Conservation (phyloP, 2,329 filamentous ascomycete genomes). For the Ascochyta fabae region DNA sequence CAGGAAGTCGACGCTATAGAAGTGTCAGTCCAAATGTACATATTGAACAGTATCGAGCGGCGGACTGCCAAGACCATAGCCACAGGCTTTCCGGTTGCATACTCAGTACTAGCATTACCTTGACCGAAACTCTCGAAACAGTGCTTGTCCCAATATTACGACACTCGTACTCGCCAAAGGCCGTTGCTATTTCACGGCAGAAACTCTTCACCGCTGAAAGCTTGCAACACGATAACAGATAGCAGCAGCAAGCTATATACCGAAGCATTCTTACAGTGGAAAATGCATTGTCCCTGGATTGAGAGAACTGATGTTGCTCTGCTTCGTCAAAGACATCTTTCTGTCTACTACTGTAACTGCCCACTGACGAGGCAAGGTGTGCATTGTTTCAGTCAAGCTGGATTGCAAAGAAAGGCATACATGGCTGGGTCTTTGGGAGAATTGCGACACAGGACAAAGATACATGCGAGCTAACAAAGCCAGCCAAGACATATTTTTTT, state of each 20-base stretch:
- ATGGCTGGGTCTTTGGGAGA: constrained; percentile 2
- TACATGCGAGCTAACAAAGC: constrained; percentile 6
- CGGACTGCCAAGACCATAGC: background rate
- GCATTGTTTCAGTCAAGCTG: constrained; percentile 1
- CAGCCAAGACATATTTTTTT: constrained; percentile 8
- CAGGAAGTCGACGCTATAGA: constrained; percentile 28
- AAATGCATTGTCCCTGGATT: no score
- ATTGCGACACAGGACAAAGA: constrained; percentile 2
- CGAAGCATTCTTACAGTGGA: no score
- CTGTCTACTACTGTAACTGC: no score
- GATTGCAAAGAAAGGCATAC: constrained; percentile 5
- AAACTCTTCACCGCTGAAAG: no score
- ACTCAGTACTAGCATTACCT: background rate
- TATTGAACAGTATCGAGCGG: background rate
- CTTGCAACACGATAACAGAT: no score
- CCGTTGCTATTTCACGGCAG: no score
- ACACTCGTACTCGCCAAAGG: no score
- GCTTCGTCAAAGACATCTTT: no score
- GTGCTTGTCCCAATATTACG: no score
- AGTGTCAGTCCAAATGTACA: background rate
- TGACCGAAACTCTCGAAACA: background rate
- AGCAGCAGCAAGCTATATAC: no score
- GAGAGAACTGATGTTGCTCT: no score
- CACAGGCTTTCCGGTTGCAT: background rate
- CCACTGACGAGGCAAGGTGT: background rate